A percentile compares a stretch with the other conserved stretches of the same genome.
phyloP scores from a whole-genome alignment of 2,329 filamentous ascomycete genomes.

The Ophiostoma ulmi region DNA sequence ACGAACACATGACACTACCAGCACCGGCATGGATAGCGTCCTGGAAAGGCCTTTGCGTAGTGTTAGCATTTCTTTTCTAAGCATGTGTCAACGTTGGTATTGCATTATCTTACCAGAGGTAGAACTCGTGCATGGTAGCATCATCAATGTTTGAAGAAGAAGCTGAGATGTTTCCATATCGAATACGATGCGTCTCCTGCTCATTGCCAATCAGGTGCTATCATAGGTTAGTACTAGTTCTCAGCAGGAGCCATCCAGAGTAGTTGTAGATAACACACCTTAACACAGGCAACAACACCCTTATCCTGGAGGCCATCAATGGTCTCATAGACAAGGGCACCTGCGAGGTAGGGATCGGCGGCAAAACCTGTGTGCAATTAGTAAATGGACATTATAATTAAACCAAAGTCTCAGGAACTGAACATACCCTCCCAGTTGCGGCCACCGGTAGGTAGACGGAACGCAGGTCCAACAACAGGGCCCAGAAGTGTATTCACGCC shows the following conservation, averaged over 20 bases:
- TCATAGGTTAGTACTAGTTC: not conserved
- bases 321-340: slow-evolving; percentile 45
- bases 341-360: slow-evolving; percentile 58
- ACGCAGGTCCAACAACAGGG: slow-evolving; percentile 65
- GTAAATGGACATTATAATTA: not conserved
- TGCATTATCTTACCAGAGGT: slow-evolving; percentile 39
- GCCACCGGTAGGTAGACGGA: slow-evolving; percentile 56
- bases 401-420: not conserved
- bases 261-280: slow-evolving; percentile 30
- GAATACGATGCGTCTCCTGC: slow-evolving; percentile 49
- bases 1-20: slow-evolving; percentile 54
- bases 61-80: not conserved
- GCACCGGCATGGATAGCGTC: slow-evolving; percentile 60
- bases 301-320: slow-evolving; percentile 64
- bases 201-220: slow-evolving; percentile 58
- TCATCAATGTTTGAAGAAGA: slow-evolving; percentile 43
- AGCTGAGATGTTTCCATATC: slow-evolving; percentile 40
- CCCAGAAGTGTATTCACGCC: slow-evolving; percentile 70
- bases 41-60: slow-evolving; percentile 36
- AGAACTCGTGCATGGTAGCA: slow-evolving; percentile 44
- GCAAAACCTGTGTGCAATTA: slow-evolving; percentile 31
- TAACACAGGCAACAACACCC: slow-evolving; percentile 59
- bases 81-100: not conserved
- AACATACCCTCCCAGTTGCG: slow-evolving; percentile 53
- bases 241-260: no score